phyloP scores from a whole-genome alignment of 371 early-diverging fungal species.

The Mortierella sp. region DNA sequence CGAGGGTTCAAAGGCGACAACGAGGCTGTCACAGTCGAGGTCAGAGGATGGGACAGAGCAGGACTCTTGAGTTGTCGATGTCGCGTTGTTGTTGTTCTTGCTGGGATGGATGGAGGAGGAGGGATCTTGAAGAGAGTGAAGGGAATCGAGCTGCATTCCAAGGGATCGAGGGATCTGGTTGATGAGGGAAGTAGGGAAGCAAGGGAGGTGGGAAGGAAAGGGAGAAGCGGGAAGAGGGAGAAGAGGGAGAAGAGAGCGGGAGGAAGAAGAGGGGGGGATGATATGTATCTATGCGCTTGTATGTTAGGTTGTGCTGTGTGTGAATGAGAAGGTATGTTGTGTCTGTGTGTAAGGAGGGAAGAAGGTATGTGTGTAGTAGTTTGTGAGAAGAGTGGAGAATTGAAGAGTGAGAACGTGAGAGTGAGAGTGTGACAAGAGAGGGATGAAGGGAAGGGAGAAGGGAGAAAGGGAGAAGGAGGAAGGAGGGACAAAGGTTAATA shows the following conservation, averaged over 20 bases:
- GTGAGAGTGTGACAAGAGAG: background rate
- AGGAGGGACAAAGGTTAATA: background rate
- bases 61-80: conserved; percentile 4
- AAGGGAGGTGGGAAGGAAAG: background rate
- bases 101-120: conserved; percentile 10
- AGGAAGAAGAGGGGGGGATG: background rate
- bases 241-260: background rate
- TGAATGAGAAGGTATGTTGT: background rate
- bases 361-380: background rate
- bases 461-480: background rate
- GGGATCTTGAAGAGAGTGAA: conserved; percentile 26
- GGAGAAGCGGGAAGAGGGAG: background rate
- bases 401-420: background rate
- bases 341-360: background rate
- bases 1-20: background rate
- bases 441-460: background rate
- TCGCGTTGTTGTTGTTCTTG: background rate
- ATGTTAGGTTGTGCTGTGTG: background rate
- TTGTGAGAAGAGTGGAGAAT: conserved; percentile 6
- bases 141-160: conserved; percentile 49
- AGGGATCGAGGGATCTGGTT: background rate
- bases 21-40: conserved; percentile 16
- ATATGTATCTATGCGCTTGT: background rate
- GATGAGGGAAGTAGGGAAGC: background rate
- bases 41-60: conserved; percentile 12